Evolutionary conservation across 345 rosid genomes (phyloP).

Genomic region (Sonneratia alba): DNA sequence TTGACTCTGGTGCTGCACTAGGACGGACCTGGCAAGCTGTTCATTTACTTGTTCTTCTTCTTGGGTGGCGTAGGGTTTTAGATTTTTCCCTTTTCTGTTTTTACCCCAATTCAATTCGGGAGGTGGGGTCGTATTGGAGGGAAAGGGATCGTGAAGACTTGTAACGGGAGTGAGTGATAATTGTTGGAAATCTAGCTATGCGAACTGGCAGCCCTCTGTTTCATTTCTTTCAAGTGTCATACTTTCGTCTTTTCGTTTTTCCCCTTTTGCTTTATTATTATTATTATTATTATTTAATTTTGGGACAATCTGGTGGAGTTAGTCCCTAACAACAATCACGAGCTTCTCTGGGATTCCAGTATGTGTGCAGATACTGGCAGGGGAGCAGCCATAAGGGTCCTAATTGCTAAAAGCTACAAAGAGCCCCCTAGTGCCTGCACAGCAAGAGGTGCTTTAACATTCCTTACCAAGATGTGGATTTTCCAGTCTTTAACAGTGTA

Average conservation of each 20-base stretch:
- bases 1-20: not conserved
- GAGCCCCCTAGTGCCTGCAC: slow-evolving; percentile 70
- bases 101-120: not conserved
- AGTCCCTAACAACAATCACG: slow-evolving; percentile 88
- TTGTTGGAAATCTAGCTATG: not conserved
- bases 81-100: too few relatives aligned
- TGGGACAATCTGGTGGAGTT: slow-evolving; percentile 47
- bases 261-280: too few relatives aligned
- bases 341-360: slow-evolving; percentile 91
- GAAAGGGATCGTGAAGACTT: not conserved
- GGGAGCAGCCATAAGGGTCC: slow-evolving; percentile 79
- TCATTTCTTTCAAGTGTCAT: too few relatives aligned
- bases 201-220: not conserved
- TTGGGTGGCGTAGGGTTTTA: slow-evolving; percentile 3
- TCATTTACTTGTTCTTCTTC: not conserved
- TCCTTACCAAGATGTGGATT: not conserved
- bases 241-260: too few relatives aligned
- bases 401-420: slow-evolving; percentile 77
- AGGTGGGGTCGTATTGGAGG: not conserved
- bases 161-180: not conserved
- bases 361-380: slow-evolving; percentile 99
- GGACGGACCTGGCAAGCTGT: slow-evolving; percentile 5
- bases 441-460: slow-evolving; percentile 53
- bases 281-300: too few relatives aligned
- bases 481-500: not conserved